A percentile compares a stretch with the other conserved stretches of the same genome.
Conservation (phyloP, 2,329 filamentous ascomycete species). For the Colletotrichum karsti region DNA sequence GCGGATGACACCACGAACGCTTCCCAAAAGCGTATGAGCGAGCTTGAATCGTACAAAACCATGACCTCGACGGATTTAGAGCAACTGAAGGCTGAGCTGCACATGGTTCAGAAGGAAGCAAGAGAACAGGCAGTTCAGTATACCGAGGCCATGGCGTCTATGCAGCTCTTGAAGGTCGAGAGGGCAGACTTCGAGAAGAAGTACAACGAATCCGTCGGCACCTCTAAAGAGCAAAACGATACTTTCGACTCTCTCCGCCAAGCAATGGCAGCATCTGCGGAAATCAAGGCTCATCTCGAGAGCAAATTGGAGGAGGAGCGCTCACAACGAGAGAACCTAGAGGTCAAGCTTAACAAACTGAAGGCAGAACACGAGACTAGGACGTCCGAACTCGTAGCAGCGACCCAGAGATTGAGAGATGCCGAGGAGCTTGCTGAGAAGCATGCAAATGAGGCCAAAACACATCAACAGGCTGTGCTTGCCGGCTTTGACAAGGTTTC, state of each 20-base stretch:
- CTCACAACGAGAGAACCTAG: constrained; percentile 75
- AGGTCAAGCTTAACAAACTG: constrained; percentile 79
- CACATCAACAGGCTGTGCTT: constrained; percentile 84
- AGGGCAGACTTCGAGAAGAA: constrained; percentile 79
- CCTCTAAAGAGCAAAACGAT: constrained; percentile 73
- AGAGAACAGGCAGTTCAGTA: constrained; percentile 83
- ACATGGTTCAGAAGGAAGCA: constrained; percentile 78
- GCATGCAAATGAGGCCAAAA: constrained; percentile 85
- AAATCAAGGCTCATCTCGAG: constrained; percentile 81
- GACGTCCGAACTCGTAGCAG: constrained; percentile 78
- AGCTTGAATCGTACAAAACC: constrained; percentile 86
- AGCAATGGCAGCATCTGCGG: constrained; percentile 81
- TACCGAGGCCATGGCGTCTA: constrained; percentile 77
- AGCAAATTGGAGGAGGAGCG: constrained; percentile 86
- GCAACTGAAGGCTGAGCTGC: constrained; percentile 83
- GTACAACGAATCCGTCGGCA: constrained; percentile 72
- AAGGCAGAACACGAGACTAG: constrained; percentile 85
- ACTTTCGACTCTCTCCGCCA: constrained; percentile 80
- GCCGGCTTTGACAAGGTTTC: constrained; percentile 81
- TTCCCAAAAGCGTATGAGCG: constrained; percentile 82
- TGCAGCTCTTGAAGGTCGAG: constrained; percentile 84
- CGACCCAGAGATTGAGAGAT: constrained; percentile 79
- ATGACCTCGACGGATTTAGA: constrained; percentile 87
- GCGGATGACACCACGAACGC: constrained; percentile 89
- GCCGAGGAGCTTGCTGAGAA: constrained; percentile 89